Conservation (phyloP, 371 early-diverging fungal species). For the Mortierella sp. region DNA sequence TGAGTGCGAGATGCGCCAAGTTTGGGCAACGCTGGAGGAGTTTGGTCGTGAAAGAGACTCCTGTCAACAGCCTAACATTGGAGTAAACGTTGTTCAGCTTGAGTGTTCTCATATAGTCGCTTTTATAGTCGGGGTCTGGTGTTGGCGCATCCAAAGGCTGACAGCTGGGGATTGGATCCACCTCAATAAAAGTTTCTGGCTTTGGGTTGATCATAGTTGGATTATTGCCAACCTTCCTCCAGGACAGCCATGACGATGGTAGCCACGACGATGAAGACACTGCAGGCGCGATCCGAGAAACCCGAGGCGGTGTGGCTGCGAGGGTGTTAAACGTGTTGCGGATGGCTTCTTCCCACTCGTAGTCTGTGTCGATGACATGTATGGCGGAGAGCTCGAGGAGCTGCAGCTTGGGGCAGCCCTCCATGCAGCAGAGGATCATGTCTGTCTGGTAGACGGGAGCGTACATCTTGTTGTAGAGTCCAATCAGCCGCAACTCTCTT, state of each 20-base stretch:
- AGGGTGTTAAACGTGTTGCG: slow-evolving; percentile 10
- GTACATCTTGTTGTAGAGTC: not conserved
- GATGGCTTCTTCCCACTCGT: slow-evolving; percentile 6
- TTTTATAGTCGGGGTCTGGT: not conserved
- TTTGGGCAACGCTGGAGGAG: slow-evolving; percentile 22
- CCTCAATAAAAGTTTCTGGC: too few relatives aligned
- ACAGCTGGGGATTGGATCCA: too few relatives aligned
- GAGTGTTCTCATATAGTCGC: slow-evolving; percentile 1
- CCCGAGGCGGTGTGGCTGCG: not conserved
- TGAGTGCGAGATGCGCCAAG: slow-evolving; percentile 3
- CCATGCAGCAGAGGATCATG: slow-evolving; percentile 22
- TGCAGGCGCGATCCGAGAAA: too few relatives aligned
- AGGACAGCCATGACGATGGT: slow-evolving; percentile 16
- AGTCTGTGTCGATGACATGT: slow-evolving; percentile 12
- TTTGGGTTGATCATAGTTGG: too few relatives aligned
- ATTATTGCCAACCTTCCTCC: slow-evolving; percentile 2
- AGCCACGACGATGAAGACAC: too few relatives aligned
- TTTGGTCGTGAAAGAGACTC: not conserved
- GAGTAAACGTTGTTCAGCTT: slow-evolving; percentile 7
- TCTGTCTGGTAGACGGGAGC: slow-evolving; percentile 19
- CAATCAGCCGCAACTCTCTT: slow-evolving; percentile 14
- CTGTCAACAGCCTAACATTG: not conserved
- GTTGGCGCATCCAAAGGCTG: too few relatives aligned
- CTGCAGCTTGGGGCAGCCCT: slow-evolving; percentile 15
- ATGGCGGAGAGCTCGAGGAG: slow-evolving; percentile 11